A percentile compares a stretch with the other conserved stretches of the same genome.
These are phyloP conservation scores for Allium sativum DNA, from an alignment of 106 monocot genomes.

Conservation along the genomic window DNA sequence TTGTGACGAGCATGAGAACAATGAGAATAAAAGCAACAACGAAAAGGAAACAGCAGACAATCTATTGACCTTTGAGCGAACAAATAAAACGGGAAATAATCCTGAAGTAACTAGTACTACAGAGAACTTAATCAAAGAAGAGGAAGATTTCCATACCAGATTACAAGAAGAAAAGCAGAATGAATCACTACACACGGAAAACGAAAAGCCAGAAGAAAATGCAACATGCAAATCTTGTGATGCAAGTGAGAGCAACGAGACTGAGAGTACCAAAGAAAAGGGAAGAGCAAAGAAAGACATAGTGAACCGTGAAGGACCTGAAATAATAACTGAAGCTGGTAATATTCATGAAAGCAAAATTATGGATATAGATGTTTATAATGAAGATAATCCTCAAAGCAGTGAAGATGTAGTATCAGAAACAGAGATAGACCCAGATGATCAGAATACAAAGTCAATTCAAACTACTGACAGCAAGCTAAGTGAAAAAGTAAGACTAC, in stretches of 20 bases:
- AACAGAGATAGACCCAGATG: too few relatives aligned
- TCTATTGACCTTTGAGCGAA: conserved; percentile 6
- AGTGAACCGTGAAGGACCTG: not conserved
- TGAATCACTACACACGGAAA: conserved; percentile 6
- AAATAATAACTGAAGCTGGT: not conserved
- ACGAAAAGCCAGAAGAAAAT: conserved; percentile 2
- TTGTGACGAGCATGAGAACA: not conserved
- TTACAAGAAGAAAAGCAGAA: conserved; percentile 5
- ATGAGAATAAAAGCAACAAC: conserved; percentile 1
- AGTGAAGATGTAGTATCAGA: too few relatives aligned
- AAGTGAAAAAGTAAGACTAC: too few relatives aligned
- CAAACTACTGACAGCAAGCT: too few relatives aligned
- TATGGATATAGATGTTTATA: too few relatives aligned
- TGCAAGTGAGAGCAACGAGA: not conserved
- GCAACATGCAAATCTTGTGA: not conserved
- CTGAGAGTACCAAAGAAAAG: conserved; percentile 4
- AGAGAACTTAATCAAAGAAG: conserved; percentile 3
- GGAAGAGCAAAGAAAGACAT: not conserved
- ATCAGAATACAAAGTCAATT: too few relatives aligned
- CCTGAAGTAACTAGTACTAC: not conserved
- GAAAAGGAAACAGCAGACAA: conserved; percentile 8
- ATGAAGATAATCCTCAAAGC: too few relatives aligned
- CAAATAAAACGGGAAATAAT: not conserved
- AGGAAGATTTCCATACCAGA: not conserved
- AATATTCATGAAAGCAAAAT: not conserved